These are phyloP conservation scores for Magnaporthiopsis rhizophila DNA, from an alignment of 2,329 filamentous ascomycete species.

Conservation along the genomic window DNA sequence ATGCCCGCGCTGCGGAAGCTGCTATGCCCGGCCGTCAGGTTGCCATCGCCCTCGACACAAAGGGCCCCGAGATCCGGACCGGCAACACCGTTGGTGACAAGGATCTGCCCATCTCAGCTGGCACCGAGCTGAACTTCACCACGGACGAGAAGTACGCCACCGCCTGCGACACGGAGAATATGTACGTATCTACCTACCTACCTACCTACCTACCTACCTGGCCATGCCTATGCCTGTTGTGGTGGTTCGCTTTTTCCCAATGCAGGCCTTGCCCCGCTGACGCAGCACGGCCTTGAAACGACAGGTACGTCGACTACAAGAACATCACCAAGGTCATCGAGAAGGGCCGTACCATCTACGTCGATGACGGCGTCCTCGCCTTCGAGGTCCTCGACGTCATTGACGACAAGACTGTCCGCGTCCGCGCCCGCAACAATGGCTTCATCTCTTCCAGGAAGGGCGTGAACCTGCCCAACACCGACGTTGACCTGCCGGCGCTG, in stretches of 20 bases:
- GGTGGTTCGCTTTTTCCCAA: background rate
- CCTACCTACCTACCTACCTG: background rate
- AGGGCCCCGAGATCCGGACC: constrained; percentile 55
- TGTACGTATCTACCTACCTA: constrained; percentile 49
- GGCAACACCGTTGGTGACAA: constrained; percentile 66
- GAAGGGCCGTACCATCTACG: constrained; percentile 86
- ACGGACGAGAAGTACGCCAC: constrained; percentile 90
- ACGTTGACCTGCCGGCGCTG: constrained; percentile 93
- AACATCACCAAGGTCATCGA: constrained; percentile 99
- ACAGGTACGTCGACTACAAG: constrained; percentile 95
- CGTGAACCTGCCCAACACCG: constrained; percentile 97
- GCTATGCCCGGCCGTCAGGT: constrained; percentile 73
- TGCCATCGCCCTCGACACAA: constrained; percentile 83
- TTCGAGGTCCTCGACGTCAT: constrained; percentile 86
- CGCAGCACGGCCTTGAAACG: background rate
- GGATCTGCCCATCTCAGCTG: constrained; percentile 75
- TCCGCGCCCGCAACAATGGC: constrained; percentile 89
- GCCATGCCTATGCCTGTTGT: background rate
- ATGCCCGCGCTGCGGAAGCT: constrained; percentile 80
- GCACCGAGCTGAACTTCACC: constrained; percentile 86
- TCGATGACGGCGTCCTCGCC: constrained; percentile 95
- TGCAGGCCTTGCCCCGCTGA: background rate
- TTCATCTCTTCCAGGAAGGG: constrained; percentile 99
- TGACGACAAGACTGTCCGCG: constrained; percentile 82
- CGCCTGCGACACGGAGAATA: constrained; percentile 79